phyloP scores from a whole-genome alignment of 306 rosid genomes.

The Hippophae gyantsensis region DNA sequence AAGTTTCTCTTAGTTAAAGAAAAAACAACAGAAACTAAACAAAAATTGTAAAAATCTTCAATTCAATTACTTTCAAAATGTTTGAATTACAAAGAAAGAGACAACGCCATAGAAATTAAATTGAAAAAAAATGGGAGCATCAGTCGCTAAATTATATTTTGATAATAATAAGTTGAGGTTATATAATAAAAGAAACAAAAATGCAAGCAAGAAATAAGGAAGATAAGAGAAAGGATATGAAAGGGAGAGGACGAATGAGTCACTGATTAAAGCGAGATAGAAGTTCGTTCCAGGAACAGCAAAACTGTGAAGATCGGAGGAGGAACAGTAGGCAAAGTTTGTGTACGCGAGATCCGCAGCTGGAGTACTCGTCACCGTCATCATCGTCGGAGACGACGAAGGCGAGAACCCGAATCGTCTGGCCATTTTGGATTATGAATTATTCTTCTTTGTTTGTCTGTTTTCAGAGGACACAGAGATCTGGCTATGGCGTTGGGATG shows the following conservation, averaged over 20 bases:
- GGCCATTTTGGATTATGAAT: constrained; percentile 31
- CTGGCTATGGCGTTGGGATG: no score
- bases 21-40: constrained; percentile 10
- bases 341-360: constrained; percentile 55
- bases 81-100: background rate
- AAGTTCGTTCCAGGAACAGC: constrained; percentile 48
- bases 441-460: no score
- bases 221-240: constrained; percentile 49
- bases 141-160: background rate
- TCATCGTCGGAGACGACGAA: constrained; percentile 32
- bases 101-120: background rate
- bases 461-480: no score
- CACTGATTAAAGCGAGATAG: constrained; percentile 50
- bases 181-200: background rate
- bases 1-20: constrained; percentile 59
- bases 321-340: constrained; percentile 65
- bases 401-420: constrained; percentile 31
- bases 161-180: background rate
- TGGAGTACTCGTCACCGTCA: constrained; percentile 68
- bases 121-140: background rate
- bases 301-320: constrained; percentile 56
- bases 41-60: background rate
- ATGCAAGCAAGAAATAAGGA: background rate
- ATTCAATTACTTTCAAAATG: background rate
- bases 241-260: constrained; percentile 59